Conservation (phyloP, 192 early-diverging fungal genomes). For the Coemansia sp. region DNA sequence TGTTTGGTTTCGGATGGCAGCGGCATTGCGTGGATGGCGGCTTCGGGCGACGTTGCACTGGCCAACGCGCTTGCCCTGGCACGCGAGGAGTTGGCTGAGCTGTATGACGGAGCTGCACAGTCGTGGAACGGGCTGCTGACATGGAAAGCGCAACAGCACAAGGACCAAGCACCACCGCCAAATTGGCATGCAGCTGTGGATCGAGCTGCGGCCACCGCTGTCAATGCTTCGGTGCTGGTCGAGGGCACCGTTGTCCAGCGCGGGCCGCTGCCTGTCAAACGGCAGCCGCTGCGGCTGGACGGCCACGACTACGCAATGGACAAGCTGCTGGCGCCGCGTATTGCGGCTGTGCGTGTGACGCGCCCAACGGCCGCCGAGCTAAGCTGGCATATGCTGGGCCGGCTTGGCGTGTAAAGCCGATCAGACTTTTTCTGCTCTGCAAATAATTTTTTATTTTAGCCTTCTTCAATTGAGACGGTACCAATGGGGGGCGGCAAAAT, state of each 20-base stretch:
- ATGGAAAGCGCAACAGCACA: slow-evolving; percentile 13
- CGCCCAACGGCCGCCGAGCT: slow-evolving; percentile 10
- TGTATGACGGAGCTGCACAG: slow-evolving; percentile 19
- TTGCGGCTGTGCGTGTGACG: slow-evolving; percentile 7
- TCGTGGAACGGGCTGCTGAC: slow-evolving; percentile 26
- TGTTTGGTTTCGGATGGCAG: slow-evolving; percentile 37
- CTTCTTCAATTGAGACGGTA: neutral
- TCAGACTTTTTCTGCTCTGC: neutral
- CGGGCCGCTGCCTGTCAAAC: neutral
- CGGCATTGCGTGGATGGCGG: slow-evolving; percentile 17
- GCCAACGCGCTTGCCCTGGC: slow-evolving; percentile 7
- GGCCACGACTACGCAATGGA: slow-evolving; percentile 8
- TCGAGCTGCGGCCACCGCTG: slow-evolving; percentile 2
- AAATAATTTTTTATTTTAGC: neutral
- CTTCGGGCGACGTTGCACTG: neutral
- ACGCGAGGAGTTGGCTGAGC: neutral
- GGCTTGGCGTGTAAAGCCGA: neutral
- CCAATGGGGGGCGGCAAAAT: slow-evolving; percentile 43
- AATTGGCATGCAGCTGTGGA: neutral
- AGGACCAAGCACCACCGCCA: neutral
- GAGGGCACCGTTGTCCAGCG: slow-evolving; percentile 6
- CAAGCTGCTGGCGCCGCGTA: slow-evolving; percentile 8
- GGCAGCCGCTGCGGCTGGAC: slow-evolving; percentile 29
- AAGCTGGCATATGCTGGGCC: slow-evolving; percentile 15
- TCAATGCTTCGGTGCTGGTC: neutral